Evolutionary conservation across 139 green algal species (phyloP), one percentile per base, ranked within the genome.

Genomic region (Micractinium conductrix): DNA sequence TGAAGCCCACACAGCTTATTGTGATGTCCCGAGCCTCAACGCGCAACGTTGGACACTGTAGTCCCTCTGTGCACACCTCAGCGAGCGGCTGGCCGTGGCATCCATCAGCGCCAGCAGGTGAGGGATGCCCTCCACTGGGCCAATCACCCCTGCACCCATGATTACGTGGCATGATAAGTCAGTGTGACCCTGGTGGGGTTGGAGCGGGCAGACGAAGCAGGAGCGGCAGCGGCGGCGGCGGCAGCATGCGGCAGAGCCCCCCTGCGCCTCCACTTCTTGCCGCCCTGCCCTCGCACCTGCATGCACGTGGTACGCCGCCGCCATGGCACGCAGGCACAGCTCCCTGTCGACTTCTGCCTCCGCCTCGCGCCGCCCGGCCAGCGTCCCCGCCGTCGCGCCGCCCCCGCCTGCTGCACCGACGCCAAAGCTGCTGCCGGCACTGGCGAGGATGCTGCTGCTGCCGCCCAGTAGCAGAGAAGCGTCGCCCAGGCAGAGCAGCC

Each of bases 281-380:
- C n/a, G n/a, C n/a, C n/a, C n/a, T n/a, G n/a, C n/a, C n/a, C n/a
- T n/a, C n/a, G n/a, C n/a, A n/a, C n/a, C n/a, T 26, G 89, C 89
- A 86, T 96, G 91, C 17, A 68, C 76, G 28, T 80, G 76, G 88
- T 98, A 98, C 2, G 95, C 90, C 1, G 92, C 92, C 0, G 95
- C 90, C 95, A 99, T 97, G 21, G 96, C 96, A 3, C 92, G 88
- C 8, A 95, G 89, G 72, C 94, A 98, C 40, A 98, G 88, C 89
- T 96, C 85, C 30, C 92, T 83, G 19, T 92, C 84, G 7, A 65
- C 84, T 37, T 85, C 88, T 4, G 86, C 75, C 45, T 94, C 76
- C 30, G 42, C 83, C 26, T 50, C 48, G 12, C 79, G 48, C 62
- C 81, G 42, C 68, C 40, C 6, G 58, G 72, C 50, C 84, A 35